phyloP scores from a whole-genome alignment of 805 yeast species.

The Jamesozyma jinghongensis region DNA sequence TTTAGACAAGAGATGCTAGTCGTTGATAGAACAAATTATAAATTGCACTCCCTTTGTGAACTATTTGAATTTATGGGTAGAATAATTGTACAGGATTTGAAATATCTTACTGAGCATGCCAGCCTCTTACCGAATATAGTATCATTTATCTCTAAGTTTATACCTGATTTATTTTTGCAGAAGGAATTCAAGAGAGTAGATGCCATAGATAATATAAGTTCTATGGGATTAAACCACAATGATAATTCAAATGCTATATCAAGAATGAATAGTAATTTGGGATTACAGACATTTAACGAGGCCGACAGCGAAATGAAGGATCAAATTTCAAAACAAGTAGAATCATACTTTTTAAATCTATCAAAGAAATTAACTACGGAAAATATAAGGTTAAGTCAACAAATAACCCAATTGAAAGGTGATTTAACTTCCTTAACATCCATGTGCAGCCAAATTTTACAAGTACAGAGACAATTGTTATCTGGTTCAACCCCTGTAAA shows the following conservation, averaged over 20 bases:
- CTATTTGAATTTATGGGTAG: constrained; percentile 27
- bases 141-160: constrained; percentile 20
- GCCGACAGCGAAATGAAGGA: not conserved
- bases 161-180: constrained; percentile 23
- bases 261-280: not conserved
- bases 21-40: constrained; percentile 27
- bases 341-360: constrained; percentile 18
- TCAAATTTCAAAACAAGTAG: constrained; percentile 6
- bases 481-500: constrained; percentile 5
- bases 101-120: constrained; percentile 19
- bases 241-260: not conserved
- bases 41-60: constrained; percentile 26
- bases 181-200: constrained; percentile 14
- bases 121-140: constrained; percentile 22
- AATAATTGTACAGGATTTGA: constrained; percentile 25
- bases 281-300: not conserved
- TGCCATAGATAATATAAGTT: not conserved
- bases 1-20: constrained; percentile 22
- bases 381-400: constrained; percentile 25
- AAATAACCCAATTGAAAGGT: constrained; percentile 20
- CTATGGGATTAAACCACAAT: constrained; percentile 1
- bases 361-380: constrained; percentile 26
- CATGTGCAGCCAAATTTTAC: constrained; percentile 23
- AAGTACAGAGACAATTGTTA: constrained; percentile 17
- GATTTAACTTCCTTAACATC: constrained; percentile 21